Base-by-base conservation (phyloP, 164 flowering plant genomes). In the Pachysandra terminalis region DNA sequence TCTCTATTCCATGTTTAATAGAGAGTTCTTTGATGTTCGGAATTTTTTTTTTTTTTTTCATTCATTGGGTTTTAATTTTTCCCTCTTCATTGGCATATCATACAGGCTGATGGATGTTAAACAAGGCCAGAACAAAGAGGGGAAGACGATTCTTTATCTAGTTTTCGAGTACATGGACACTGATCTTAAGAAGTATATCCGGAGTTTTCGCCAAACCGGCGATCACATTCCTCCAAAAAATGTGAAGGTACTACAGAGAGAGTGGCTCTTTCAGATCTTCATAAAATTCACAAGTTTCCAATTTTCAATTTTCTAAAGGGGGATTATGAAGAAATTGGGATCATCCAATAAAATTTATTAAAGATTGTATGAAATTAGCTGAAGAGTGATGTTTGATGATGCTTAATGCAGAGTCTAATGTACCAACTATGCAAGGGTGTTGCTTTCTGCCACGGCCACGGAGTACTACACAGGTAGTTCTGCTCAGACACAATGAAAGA, bases 91-190 rank as follows among this genome's bases (percentile, higher is more conserved):
- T 32, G 24, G 26, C n/a, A n/a, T 26, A 23, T 63, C 14, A 15
- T 65, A 5, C 73, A 94, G 97, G 60, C 63, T 90, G 81, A 61
- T 92, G 83, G 97, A 89, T 80, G 96, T 95, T 8, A 95, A 92
- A 70, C 94, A 95, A 87, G 94, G 89, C 2, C 85, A 77, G 78
- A 95, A 87, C 57, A 95, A 95, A 71, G 96, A 95, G 73, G 97
- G 97, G 55, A 95, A 87, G 78, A 95, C 97, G 0, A 87, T 95
- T 35, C 88, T 95, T 0, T 92, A 92, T 74, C 69, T 92, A 77
- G 97, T 95, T 35, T 95, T 95, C 66, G 98, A 95, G 80, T 87
- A 87, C 75, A 89, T 95, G 97, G 96, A 92, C 58, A 87, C 94
- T 13, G 98, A 95, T 75, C 80, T 92, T 41, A 90, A 92, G 88